These are phyloP conservation scores for Tricharina praecox DNA, from an alignment of 495 filamentous ascomycete genomes.

Conservation along the genomic window DNA sequence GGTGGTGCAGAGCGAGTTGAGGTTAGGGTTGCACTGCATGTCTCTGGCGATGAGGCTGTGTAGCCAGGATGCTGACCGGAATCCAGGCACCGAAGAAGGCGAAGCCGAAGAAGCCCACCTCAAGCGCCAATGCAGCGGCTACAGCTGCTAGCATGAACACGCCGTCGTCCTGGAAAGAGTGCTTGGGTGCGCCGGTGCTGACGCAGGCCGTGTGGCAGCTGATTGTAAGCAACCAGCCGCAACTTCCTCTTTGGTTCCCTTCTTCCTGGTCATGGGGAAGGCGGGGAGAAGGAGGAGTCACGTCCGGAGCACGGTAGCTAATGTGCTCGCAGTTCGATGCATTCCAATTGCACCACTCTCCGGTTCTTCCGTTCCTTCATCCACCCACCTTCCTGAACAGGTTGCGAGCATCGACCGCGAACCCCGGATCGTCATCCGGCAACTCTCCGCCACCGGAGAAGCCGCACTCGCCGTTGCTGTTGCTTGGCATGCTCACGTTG, in stretches of 20 bases:
- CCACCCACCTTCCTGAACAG: slow-evolving; percentile 53
- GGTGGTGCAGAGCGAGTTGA: slow-evolving; percentile 29
- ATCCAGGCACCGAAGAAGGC: slow-evolving; percentile 21
- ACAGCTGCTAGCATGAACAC: slow-evolving; percentile 36
- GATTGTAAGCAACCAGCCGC: too few relatives aligned
- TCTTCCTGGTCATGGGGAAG: too few relatives aligned
- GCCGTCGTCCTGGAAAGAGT: slow-evolving; percentile 49
- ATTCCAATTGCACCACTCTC: slow-evolving; percentile 67
- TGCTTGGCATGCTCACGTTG: slow-evolving; percentile 61
- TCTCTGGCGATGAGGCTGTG: background rate
- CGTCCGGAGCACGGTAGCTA: background rate
- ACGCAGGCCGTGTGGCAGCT: slow-evolving; percentile 28
- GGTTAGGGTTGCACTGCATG: slow-evolving; percentile 10
- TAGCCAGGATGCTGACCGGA: slow-evolving; percentile 4
- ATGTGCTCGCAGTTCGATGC: slow-evolving; percentile 45
- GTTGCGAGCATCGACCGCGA: slow-evolving; percentile 31
- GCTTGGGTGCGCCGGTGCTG: slow-evolving; percentile 15
- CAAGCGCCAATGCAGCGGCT: slow-evolving; percentile 11
- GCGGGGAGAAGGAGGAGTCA: too few relatives aligned
- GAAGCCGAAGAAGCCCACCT: slow-evolving; percentile 20
- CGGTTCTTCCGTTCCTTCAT: slow-evolving; percentile 69
- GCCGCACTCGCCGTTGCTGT: slow-evolving; percentile 40
- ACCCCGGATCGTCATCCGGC: slow-evolving; percentile 9
- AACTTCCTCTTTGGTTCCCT: too few relatives aligned
- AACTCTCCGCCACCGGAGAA: slow-evolving; percentile 19